Base-by-base conservation (phyloP, 257 asterid genomes). In the Voacanga thouarsii region DNA sequence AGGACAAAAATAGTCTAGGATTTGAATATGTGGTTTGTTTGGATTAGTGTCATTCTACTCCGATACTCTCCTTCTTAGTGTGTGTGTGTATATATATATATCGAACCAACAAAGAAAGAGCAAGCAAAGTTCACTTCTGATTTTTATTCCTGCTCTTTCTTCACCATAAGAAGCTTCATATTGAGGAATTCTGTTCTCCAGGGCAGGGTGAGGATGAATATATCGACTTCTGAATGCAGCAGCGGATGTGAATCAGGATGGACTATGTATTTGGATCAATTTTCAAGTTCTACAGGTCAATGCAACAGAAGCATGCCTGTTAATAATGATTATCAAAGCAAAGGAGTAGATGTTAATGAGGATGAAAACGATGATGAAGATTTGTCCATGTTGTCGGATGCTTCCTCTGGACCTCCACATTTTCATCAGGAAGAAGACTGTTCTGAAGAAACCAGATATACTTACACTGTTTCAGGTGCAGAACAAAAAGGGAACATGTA, bases 171-270 rank as follows among this genome's bases (percentile, higher is more conserved):
- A 50, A 71, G 51, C 63, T 33, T 43, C 61, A 28, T 59, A 43
- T 28, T 37, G 14, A 18, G 44, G 30, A 49, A n/a, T 1, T 6
- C 49, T 65, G 71, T 33, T 44, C 2, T 37, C 1, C 19, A 55
- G n/a, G 37, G 19, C 39, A 56, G 44, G 65, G 24, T 33, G 51
- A 82, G 60, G 10, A 93, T 94, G 97, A 89, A 91, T 64, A 33
- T 80, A 77, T 87, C 99, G 76, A 86, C 84, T 77, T 88, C 96
- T 41, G 96, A 91, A 49, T 91, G 86, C 80, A 87, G 92, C 49
- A 92, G 96, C 66, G 97, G 97, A 0, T 90, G 96, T 77, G 97
- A 92, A 82, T 94, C 99, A 0, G 99, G 99, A 3, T 94, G 99
- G 99, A 94, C 99, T 37, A 88, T 33, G 82, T 94, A 94, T 70